Evolutionary conservation across 805 yeast species (phyloP).

Genomic region (Candida nemodendra): DNA sequence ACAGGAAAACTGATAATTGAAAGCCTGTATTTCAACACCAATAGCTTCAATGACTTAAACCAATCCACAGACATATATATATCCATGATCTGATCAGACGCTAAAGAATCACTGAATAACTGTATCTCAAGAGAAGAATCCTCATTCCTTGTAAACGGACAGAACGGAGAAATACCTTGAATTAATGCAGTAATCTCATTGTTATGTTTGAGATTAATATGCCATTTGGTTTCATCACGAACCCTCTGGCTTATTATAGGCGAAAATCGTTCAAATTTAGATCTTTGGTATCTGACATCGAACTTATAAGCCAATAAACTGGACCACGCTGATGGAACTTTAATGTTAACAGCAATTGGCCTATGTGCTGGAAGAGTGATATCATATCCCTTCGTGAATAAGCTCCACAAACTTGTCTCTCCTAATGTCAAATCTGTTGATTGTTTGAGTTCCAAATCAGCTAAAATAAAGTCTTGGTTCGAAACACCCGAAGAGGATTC

Average conservation of each 20-base stretch:
- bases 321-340: conserved; percentile 58
- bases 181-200: conserved; percentile 40
- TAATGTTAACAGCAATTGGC: conserved; percentile 46
- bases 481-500: conserved; percentile 27
- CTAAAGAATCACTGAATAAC: conserved; percentile 45
- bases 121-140: conserved; percentile 38
- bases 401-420: conserved; percentile 35
- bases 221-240: conserved; percentile 78
- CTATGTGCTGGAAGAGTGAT: conserved; percentile 42
- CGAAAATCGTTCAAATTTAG: conserved; percentile 39
- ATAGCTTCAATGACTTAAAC: conserved; percentile 58
- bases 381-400: conserved; percentile 39
- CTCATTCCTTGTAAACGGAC: conserved; percentile 28
- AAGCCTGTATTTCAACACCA: conserved; percentile 76
- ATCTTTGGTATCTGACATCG: conserved; percentile 30
- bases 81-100: conserved; percentile 36
- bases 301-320: conserved; percentile 54
- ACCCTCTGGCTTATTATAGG: conserved; percentile 71
- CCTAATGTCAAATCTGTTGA: conserved; percentile 27
- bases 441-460: conserved; percentile 33
- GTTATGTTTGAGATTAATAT: conserved; percentile 46
- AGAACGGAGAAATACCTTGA: conserved; percentile 68
- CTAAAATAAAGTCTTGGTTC: conserved; percentile 35
- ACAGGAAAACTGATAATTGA: conserved; percentile 70
- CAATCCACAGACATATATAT: conserved; percentile 49